Percentiles rank a stretch among this genome's conserved stretches.
These are phyloP conservation scores for Emmonsiellopsis sp. DNA, from an alignment of 2,329 filamentous ascomycete species.

Conservation along the genomic window DNA sequence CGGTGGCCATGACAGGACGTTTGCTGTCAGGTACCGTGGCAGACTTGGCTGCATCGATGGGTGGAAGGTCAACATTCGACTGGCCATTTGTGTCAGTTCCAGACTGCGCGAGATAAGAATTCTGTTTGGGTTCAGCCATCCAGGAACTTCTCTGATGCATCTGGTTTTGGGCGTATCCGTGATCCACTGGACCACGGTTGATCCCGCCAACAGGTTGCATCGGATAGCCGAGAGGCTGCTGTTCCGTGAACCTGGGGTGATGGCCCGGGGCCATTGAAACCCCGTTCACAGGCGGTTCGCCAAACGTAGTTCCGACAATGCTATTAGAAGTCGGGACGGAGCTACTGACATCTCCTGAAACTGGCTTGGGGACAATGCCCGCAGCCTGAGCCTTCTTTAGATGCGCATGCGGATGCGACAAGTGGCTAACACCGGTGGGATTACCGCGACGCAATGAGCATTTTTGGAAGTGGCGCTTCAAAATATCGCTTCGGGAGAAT, in stretches of 20 bases:
- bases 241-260: constrained; percentile 28
- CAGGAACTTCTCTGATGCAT: constrained; percentile 31
- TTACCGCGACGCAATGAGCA: constrained; percentile 95
- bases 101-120: constrained; percentile 32
- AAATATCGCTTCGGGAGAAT: constrained; percentile 93
- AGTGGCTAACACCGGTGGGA: constrained; percentile 85
- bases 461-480: constrained; percentile 99
- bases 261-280: constrained; percentile 26
- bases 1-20: constrained; percentile 52
- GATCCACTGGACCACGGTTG: constrained; percentile 30
- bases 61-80: constrained; percentile 36
- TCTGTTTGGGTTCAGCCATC: constrained; percentile 37
- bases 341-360: constrained; percentile 39
- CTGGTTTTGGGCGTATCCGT: constrained; percentile 28
- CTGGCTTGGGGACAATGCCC: constrained; percentile 31
- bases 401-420: constrained; percentile 86
- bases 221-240: constrained; percentile 34
- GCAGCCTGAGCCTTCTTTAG: constrained; percentile 60
- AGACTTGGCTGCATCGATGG: constrained; percentile 36
- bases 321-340: constrained; percentile 35
- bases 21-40: constrained; percentile 32
- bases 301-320: constrained; percentile 33
- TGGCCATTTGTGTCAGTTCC: constrained; percentile 33
- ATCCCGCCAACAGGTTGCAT: constrained; percentile 35
- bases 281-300: constrained; percentile 35